phyloP scores from a whole-genome alignment of 2,329 filamentous ascomycete species.

The Elsinoe batatas region DNA sequence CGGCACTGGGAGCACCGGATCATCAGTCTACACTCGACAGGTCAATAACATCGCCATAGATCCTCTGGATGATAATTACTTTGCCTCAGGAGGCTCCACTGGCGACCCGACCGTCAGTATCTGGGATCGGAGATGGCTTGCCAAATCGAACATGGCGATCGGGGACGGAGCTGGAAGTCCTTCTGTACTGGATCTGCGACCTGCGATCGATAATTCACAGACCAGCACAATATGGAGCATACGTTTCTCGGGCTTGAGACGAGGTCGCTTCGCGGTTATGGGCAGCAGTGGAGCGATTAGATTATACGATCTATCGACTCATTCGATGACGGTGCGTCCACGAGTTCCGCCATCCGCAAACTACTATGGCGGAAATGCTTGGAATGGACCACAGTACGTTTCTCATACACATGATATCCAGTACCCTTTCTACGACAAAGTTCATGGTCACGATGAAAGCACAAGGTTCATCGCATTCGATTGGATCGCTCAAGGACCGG shows the following conservation, averaged over 20 bases:
- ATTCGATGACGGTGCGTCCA: conserved; percentile 27
- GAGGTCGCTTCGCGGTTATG: conserved; percentile 49
- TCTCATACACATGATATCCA: conserved; percentile 33
- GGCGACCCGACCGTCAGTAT: conserved; percentile 66
- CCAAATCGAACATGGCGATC: conserved; percentile 20
- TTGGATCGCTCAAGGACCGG: conserved; percentile 42
- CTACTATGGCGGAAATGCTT: conserved; percentile 26
- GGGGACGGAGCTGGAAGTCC: conserved; percentile 45
- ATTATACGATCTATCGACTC: conserved; percentile 45
- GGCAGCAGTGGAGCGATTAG: conserved; percentile 52
- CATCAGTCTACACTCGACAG: conserved; percentile 44
- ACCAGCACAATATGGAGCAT: conserved; percentile 51
- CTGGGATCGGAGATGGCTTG: conserved; percentile 59
- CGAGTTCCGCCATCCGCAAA: conserved; percentile 17
- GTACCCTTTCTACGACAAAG: conserved; percentile 38
- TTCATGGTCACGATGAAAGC: conserved; percentile 35
- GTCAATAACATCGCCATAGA: conserved; percentile 66
- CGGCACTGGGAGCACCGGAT: conserved; percentile 28
- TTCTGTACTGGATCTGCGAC: conserved; percentile 48
- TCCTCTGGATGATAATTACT: conserved; percentile 71
- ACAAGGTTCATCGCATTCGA: conserved; percentile 50
- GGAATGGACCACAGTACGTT: conserved; percentile 36
- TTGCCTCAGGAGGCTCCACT: conserved; percentile 63
- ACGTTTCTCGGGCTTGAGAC: conserved; percentile 49
- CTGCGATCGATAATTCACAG: conserved; percentile 40